Percentiles rank a stretch among this genome's conserved stretches.
phyloP scores from a whole-genome alignment of 31 red algal genomes.

The Odonthalia washingtoniensis region DNA sequence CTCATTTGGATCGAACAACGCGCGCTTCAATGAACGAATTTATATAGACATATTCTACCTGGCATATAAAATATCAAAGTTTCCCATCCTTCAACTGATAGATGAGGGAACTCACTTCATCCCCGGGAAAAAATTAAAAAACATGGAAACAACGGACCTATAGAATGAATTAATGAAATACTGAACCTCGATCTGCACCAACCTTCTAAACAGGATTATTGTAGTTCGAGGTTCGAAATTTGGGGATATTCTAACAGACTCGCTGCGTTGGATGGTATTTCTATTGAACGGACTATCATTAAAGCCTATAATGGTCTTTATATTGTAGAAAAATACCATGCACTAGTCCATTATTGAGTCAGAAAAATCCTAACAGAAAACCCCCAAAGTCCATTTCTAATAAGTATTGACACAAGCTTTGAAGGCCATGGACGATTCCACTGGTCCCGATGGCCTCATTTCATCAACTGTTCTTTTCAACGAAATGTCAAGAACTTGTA shows the following conservation, averaged over 20 bases:
- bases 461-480: neutral
- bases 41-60: constrained; percentile 41
- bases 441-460: neutral
- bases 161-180: neutral
- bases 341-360: neutral
- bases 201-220: neutral
- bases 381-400: neutral
- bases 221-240: neutral
- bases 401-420: neutral
- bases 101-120: neutral
- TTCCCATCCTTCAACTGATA: constrained; percentile 13
- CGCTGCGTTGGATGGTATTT: neutral
- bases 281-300: neutral
- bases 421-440: neutral
- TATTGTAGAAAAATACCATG: too few relatives aligned
- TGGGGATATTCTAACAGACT: neutral
- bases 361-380: neutral
- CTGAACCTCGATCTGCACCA: constrained; percentile 8
- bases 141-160: neutral
- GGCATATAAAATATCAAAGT: neutral
- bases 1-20: neutral
- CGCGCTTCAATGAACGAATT: constrained; percentile 38
- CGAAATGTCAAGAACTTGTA: neutral
- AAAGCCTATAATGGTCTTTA: too few relatives aligned
- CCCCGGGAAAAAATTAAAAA: neutral